These are phyloP conservation scores for Solanum etuberosum DNA, from an alignment of 257 asterid species.

Conservation along the genomic window DNA sequence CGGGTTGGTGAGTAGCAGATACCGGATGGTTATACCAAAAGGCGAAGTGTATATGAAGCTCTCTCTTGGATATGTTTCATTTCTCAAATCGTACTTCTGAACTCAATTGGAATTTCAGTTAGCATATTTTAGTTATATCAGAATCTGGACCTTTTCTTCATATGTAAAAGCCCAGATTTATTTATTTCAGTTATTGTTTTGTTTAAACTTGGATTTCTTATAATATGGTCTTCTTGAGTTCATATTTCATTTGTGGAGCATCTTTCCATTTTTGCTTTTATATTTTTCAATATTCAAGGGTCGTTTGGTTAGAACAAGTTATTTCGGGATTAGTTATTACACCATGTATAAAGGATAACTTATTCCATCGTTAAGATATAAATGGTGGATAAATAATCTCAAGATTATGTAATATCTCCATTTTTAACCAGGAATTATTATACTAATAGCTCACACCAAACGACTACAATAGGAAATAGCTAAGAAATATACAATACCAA, in stretches of 20 bases:
- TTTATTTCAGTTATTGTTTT: not conserved
- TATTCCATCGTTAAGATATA: fast-evolving
- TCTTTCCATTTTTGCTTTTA: not conserved
- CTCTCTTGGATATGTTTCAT: not conserved
- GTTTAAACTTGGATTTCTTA: not conserved
- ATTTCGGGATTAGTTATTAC: too few species aligned
- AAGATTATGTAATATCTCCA: fast-evolving
- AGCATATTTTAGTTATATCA: not conserved
- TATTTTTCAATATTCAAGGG: not conserved
- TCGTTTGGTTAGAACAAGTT: not conserved
- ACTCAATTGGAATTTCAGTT: not conserved
- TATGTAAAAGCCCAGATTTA: not conserved
- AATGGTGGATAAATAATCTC: too few species aligned
- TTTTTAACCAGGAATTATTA: fast-evolving
- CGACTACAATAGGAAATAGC: not conserved
- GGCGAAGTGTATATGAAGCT: not conserved
- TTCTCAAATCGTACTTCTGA: not conserved
- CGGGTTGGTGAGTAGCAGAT: not conserved
- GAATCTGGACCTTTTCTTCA: not conserved
- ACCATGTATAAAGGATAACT: too few species aligned
- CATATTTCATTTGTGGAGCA: not conserved
- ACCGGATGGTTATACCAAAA: not conserved
- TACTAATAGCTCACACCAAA: too few species aligned
- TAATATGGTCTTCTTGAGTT: not conserved
- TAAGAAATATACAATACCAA: not conserved